Conservation (phyloP, 306 rosid genomes). For the Citrullus amarus region DNA sequence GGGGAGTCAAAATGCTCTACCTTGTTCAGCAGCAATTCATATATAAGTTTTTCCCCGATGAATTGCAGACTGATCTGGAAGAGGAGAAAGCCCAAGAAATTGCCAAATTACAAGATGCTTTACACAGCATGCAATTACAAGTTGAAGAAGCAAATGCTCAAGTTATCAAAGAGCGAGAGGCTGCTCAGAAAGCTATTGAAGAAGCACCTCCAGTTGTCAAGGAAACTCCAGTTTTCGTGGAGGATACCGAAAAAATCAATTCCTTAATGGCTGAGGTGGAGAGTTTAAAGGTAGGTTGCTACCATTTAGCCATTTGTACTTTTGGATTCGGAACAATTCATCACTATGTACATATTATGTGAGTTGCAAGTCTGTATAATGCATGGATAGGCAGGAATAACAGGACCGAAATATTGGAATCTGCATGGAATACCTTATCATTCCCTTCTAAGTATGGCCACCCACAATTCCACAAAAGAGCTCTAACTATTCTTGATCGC, state of each 20-base stretch:
- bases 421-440: background rate
- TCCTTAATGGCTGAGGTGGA: constrained; percentile 66
- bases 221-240: constrained; percentile 89
- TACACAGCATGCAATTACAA: constrained; percentile 74
- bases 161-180: constrained; percentile 76
- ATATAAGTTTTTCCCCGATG: constrained; percentile 10
- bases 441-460: background rate
- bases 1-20: constrained; percentile 4
- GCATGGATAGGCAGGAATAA: background rate
- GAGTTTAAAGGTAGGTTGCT: constrained; percentile 60
- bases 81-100: constrained; percentile 88
- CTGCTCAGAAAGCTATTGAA: constrained; percentile 69
- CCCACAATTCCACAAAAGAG: background rate
- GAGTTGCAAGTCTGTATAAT: background rate
- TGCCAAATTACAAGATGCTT: constrained; percentile 58
- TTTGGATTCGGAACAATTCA: background rate
- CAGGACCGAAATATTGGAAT: background rate
- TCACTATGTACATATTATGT: background rate
- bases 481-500: background rate
- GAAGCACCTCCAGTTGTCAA: constrained; percentile 97
- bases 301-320: background rate
- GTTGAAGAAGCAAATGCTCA: constrained; percentile 85
- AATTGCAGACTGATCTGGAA: constrained; percentile 84
- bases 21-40: constrained; percentile 1
- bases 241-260: constrained; percentile 85